Conservation (phyloP, 2,329 filamentous ascomycete species). For the Cadophora sp. region DNA sequence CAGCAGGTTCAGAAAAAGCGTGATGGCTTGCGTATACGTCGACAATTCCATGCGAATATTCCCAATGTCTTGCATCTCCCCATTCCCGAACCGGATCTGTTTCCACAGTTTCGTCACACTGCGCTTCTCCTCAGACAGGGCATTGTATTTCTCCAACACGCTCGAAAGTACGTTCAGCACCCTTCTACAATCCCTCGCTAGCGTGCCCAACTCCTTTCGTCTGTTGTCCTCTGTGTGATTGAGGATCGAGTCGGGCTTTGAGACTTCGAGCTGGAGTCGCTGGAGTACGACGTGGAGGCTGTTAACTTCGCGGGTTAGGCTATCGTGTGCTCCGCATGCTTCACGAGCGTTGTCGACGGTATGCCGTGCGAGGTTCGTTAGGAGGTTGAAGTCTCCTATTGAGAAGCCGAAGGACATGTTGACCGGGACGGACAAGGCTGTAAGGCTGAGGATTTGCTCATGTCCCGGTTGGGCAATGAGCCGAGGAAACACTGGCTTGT, state of each 20-base stretch:
- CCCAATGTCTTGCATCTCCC: slow-evolving; percentile 31
- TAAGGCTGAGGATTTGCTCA: slow-evolving; percentile 3
- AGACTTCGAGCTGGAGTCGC: slow-evolving; percentile 60
- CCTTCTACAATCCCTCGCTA: slow-evolving; percentile 18
- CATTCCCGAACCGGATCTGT: slow-evolving; percentile 31
- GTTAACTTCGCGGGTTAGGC: slow-evolving; percentile 55
- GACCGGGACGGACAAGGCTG: not conserved
- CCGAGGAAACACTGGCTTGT: too few relatives aligned
- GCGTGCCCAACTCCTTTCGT: slow-evolving; percentile 11
- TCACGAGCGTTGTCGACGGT: slow-evolving; percentile 45
- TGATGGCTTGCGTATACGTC: slow-evolving; percentile 31
- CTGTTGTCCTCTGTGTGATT: slow-evolving; percentile 42
- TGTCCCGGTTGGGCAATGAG: too few relatives aligned
- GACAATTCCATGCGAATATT: slow-evolving; percentile 27
- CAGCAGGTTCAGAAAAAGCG: slow-evolving; percentile 26
- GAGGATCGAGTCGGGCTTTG: slow-evolving; percentile 60
- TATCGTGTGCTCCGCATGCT: slow-evolving; percentile 53
- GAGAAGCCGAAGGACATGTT: slow-evolving; percentile 31
- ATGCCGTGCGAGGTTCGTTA: slow-evolving; percentile 22
- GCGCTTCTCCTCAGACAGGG: slow-evolving; percentile 28
- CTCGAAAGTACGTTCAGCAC: slow-evolving; percentile 16
- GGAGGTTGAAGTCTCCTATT: slow-evolving; percentile 24
- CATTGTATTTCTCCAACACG: slow-evolving; percentile 29
- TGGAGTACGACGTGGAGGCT: slow-evolving; percentile 60
- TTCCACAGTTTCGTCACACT: slow-evolving; percentile 31